These are phyloP conservation scores for Grosmannia serpens DNA, from an alignment of 2,329 filamentous ascomycete species.

Conservation along the genomic window DNA sequence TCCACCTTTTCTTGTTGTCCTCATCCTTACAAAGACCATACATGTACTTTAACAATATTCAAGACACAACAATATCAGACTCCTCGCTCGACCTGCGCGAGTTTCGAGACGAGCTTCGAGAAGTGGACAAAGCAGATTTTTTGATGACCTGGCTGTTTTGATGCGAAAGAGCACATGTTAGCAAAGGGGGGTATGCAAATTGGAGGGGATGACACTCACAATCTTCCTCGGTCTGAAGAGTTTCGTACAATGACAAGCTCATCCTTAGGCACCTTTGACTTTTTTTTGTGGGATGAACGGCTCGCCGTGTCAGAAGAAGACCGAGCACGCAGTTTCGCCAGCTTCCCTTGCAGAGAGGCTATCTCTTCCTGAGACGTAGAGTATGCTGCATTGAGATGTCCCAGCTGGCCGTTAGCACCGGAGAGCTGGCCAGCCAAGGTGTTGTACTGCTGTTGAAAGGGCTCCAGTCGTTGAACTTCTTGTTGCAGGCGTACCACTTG, in stretches of 20 bases:
- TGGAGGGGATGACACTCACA: slow-evolving; percentile 5
- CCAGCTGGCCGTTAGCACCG: not conserved
- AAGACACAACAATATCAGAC: not conserved
- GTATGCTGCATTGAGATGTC: slow-evolving; percentile 2
- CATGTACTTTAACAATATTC: not conserved
- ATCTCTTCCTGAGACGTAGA: slow-evolving; percentile 5
- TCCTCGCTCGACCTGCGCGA: slow-evolving; percentile 8
- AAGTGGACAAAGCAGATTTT: slow-evolving; percentile 9
- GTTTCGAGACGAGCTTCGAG: slow-evolving; percentile 8
- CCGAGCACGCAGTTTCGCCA: slow-evolving; percentile 8
- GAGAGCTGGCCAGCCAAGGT: not conserved
- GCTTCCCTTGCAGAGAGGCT: slow-evolving; percentile 7
- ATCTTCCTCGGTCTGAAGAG: slow-evolving; percentile 9
- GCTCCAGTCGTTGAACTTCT: not conserved
- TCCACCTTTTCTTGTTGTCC: not conserved
- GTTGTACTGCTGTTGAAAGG: not conserved
- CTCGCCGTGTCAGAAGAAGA: not conserved
- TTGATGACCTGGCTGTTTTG: slow-evolving; percentile 10
- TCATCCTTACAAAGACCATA: not conserved
- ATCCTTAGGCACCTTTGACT: slow-evolving; percentile 6
- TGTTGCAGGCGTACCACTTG: not conserved
- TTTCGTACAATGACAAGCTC: slow-evolving; percentile 12
- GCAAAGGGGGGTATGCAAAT: not conserved
- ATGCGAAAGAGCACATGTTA: not conserved
- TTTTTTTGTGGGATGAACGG: not conserved